phyloP scores from a whole-genome alignment of 1,139 yeast genomes.

The Yamadazyma buinensis region DNA sequence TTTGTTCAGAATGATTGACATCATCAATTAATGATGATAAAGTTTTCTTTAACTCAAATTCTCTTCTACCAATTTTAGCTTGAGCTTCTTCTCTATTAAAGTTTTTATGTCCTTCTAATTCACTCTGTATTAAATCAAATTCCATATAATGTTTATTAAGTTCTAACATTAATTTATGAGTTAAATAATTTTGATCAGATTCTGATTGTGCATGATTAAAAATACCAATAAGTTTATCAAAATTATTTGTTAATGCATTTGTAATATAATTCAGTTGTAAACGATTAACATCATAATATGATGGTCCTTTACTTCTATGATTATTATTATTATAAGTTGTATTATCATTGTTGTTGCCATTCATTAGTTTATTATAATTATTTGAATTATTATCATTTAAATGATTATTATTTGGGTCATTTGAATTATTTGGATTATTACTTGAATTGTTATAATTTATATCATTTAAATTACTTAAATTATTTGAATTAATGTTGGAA shows the following conservation, averaged over 20 bases:
- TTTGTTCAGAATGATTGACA: constrained; percentile 34
- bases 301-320: constrained; percentile 14
- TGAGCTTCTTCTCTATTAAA: constrained; percentile 24
- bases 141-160: constrained; percentile 29
- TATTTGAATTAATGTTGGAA: constrained; percentile 2
- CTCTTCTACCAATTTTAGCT: constrained; percentile 29
- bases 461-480: constrained; percentile 2
- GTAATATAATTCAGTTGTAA: constrained; percentile 64
- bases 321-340: constrained; percentile 7
- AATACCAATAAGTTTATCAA: constrained; percentile 57
- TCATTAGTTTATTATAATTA: too few species aligned
- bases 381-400: too few species aligned
- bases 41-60: constrained; percentile 25
- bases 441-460: too few species aligned
- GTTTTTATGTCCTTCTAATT: constrained; percentile 21
- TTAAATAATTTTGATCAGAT: constrained; percentile 21
- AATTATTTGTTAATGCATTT: constrained; percentile 60
- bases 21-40: constrained; percentile 29
- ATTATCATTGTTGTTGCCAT: constrained; percentile 6
- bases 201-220: constrained; percentile 26
- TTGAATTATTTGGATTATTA: not conserved
- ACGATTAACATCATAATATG: constrained; percentile 63
- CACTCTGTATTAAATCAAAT: constrained; percentile 24
- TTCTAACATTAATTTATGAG: constrained; percentile 36
- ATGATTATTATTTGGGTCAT: too few species aligned